Conservation (phyloP, 2,329 filamentous ascomycete genomes). For the Penicillium verrucosum region DNA sequence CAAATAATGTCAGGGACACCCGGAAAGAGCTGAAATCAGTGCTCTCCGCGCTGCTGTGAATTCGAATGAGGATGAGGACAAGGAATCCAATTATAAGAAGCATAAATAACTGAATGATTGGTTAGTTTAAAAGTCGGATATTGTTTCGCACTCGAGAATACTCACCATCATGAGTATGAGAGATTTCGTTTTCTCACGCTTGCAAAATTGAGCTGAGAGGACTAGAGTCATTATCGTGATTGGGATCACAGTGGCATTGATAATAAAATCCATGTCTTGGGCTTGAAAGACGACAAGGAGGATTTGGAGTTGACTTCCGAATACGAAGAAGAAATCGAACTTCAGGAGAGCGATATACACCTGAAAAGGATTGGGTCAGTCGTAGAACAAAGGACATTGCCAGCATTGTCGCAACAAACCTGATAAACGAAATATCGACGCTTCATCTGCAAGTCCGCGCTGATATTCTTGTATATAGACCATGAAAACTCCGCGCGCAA, state of each 20-base stretch:
- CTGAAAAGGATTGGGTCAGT: conserved; percentile 1
- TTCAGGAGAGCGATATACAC: conserved; percentile 21
- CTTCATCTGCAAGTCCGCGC: conserved; percentile 22
- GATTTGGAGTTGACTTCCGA: conserved; percentile 20
- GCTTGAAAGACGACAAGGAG: conserved; percentile 14
- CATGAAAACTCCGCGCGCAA: conserved; percentile 20
- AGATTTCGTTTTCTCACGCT: conserved; percentile 17
- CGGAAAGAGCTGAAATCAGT: conserved; percentile 8
- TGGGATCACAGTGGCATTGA: conserved; percentile 16
- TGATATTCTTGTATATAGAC: conserved; percentile 23
- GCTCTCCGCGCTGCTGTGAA: neutral
- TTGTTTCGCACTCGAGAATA: neutral
- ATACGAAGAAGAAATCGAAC: conserved; percentile 23
- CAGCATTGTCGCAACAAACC: neutral
- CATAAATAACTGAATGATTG: conserved; percentile 8
- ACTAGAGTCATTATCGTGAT: conserved; percentile 13
- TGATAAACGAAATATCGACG: conserved; percentile 19
- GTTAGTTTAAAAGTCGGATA: neutral
- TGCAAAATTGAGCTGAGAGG: conserved; percentile 17
- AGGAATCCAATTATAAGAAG: conserved; percentile 12
- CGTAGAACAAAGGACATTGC: too few relatives aligned
- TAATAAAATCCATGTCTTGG: conserved; percentile 13
- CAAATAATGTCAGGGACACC: conserved; percentile 18
- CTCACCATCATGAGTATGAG: conserved; percentile 17
- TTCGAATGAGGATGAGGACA: conserved; percentile 3